Evolutionary conservation across 2,329 filamentous ascomycete species (phyloP).

Genomic region (Neophaeococcomyces aloes): DNA sequence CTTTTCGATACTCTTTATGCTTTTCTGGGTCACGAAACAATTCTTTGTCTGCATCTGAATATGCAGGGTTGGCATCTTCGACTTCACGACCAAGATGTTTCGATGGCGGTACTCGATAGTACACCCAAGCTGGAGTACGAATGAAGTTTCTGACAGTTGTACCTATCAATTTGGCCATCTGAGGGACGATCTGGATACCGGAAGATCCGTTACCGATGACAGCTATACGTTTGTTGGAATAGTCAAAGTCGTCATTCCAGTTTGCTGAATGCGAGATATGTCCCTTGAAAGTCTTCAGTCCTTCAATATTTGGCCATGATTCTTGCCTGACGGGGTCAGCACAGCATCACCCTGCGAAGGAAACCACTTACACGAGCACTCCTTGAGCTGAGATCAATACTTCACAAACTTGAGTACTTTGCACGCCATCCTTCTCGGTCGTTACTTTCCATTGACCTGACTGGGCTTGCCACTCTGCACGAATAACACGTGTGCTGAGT

Average conservation of each 20-base stretch:
- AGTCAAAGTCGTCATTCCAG: constrained; percentile 46
- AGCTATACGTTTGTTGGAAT: constrained; percentile 51
- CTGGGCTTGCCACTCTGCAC: constrained; percentile 30
- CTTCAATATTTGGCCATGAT: constrained; percentile 45
- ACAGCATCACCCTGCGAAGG: too few species aligned
- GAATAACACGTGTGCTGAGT: constrained; percentile 29
- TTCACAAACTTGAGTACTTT: constrained; percentile 28
- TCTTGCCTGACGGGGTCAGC: constrained; percentile 23
- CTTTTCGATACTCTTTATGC: constrained; percentile 18
- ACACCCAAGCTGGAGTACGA: constrained; percentile 42
- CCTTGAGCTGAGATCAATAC: constrained; percentile 50
- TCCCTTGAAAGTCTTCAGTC: constrained; percentile 50
- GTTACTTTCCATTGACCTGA: constrained; percentile 29
- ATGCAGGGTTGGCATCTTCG: constrained; percentile 21
- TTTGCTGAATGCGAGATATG: constrained; percentile 48
- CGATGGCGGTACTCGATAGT: neutral
- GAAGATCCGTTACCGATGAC: constrained; percentile 56
- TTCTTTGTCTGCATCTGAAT: constrained; percentile 18
- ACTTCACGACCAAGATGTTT: constrained; percentile 4
- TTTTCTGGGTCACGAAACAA: constrained; percentile 15
- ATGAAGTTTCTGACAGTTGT: constrained; percentile 44
- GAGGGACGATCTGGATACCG: constrained; percentile 54
- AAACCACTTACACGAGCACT: constrained; percentile 32
- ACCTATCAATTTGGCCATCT: constrained; percentile 42
- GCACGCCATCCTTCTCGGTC: constrained; percentile 15